These are phyloP conservation scores for Pichia sp. DNA, from an alignment of 1,139 yeast genomes.

Conservation along the genomic window DNA sequence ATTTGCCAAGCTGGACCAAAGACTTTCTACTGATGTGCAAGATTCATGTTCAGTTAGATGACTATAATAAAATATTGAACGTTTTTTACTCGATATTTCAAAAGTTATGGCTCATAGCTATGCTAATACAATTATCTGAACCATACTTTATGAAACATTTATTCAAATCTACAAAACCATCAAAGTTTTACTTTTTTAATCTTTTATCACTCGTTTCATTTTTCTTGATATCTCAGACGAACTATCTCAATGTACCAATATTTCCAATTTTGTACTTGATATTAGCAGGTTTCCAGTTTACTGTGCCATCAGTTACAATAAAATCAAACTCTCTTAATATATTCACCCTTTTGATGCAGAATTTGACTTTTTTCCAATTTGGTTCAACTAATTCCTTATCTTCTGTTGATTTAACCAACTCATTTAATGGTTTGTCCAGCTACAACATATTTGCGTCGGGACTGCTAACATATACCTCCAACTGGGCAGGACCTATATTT, in stretches of 20 bases:
- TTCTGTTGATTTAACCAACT: slow-evolving; percentile 81
- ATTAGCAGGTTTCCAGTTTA: slow-evolving; percentile 25
- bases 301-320: slow-evolving; percentile 2
- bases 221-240: slow-evolving; percentile 62
- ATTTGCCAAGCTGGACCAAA: slow-evolving; percentile 22
- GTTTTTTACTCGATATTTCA: slow-evolving; percentile 20
- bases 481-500: slow-evolving; percentile 78
- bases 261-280: slow-evolving; percentile 45
- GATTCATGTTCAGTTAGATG: slow-evolving; percentile 10
- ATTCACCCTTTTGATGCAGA: slow-evolving; percentile 44
- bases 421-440: slow-evolving; percentile 75
- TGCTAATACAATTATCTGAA: slow-evolving; percentile 13
- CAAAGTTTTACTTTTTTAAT: slow-evolving; percentile 26
- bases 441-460: slow-evolving; percentile 76
- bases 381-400: slow-evolving; percentile 93
- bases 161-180: background rate
- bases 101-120: slow-evolving; percentile 18
- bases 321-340: slow-evolving; percentile 18
- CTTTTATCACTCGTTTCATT: slow-evolving; percentile 43
- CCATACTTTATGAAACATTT: slow-evolving; percentile 14
- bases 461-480: slow-evolving; percentile 66
- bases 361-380: slow-evolving; percentile 73
- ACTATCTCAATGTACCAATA: slow-evolving; percentile 62
- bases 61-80: slow-evolving; percentile 19
- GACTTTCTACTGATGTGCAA: slow-evolving; percentile 15